phyloP scores from a whole-genome alignment of 1,284 basidiomycete genomes.

The Trametes hirsuta region DNA sequence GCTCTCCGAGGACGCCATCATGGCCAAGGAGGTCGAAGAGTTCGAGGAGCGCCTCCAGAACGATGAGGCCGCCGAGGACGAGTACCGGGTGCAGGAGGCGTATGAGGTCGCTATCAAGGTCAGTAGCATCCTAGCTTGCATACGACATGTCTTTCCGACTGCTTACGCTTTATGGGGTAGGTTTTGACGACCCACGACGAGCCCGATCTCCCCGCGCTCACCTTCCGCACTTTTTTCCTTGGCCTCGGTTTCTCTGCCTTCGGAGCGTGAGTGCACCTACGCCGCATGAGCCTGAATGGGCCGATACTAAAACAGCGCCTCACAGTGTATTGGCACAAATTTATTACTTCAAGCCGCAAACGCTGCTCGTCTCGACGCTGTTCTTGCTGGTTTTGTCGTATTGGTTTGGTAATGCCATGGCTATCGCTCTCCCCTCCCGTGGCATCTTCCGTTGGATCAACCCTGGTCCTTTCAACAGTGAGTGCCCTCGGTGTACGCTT shows the following conservation, averaged over 20 bases:
- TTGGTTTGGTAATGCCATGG: slow-evolving; percentile 41
- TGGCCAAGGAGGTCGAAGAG: slow-evolving; percentile 36
- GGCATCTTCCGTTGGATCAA: slow-evolving; percentile 44
- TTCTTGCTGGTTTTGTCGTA: slow-evolving; percentile 42
- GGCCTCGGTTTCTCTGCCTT: slow-evolving; percentile 42
- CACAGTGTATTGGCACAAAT: slow-evolving; percentile 42
- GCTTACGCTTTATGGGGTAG: slow-evolving; percentile 17
- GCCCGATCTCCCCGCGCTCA: slow-evolving; percentile 39
- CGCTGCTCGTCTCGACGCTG: slow-evolving; percentile 35
- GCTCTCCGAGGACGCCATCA: slow-evolving; percentile 27
- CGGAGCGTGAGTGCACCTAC: slow-evolving; percentile 31
- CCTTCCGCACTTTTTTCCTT: slow-evolving; percentile 41
- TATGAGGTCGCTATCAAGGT: slow-evolving; percentile 44
- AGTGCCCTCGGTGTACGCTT: slow-evolving; percentile 7
- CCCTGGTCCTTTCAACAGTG: slow-evolving; percentile 49
- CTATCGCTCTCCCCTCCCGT: slow-evolving; percentile 34
- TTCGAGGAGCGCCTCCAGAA: slow-evolving; percentile 43
- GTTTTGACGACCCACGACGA: slow-evolving; percentile 43
- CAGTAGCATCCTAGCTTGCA: background rate
- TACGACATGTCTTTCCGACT: background rate
- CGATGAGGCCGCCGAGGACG: slow-evolving; percentile 35
- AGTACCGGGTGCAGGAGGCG: slow-evolving; percentile 39
- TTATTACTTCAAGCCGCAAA: slow-evolving; percentile 43
- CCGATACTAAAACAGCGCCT: too few relatives aligned
- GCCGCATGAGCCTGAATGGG: background rate